Conservation (phyloP, 2,329 filamentous ascomycete genomes). For the Verticillium isaacii region DNA sequence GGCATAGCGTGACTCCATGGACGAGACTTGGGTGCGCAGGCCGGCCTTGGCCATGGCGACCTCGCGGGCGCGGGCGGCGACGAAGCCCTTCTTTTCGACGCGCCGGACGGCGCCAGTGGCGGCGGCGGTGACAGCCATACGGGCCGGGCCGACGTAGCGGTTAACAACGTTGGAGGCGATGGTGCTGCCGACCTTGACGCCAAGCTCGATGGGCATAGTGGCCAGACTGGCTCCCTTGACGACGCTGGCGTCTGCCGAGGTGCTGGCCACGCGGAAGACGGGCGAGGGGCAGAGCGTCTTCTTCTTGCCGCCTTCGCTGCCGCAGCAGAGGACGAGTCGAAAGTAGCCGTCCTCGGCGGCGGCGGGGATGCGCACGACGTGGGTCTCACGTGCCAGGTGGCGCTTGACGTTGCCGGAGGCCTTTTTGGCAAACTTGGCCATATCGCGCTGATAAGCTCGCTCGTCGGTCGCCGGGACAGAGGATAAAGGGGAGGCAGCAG, state of each 20-base stretch:
- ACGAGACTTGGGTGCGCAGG: conserved; percentile 23
- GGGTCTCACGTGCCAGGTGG: conserved; percentile 57
- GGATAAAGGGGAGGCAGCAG: conserved; percentile 34
- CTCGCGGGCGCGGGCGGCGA: conserved; percentile 14
- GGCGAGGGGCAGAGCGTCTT: conserved; percentile 61
- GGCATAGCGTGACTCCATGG: conserved; percentile 31
- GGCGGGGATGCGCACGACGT: conserved; percentile 59
- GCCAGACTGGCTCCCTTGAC: conserved; percentile 60
- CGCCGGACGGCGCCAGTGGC: conserved; percentile 8
- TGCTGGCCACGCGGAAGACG: conserved; percentile 64
- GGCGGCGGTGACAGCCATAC: conserved; percentile 24
- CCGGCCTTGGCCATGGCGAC: conserved; percentile 17
- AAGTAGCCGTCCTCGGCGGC: conserved; percentile 64
- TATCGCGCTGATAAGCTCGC: conserved; percentile 63
- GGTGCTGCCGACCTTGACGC: conserved; percentile 50
- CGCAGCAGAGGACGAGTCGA: conserved; percentile 58
- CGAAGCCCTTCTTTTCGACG: conserved; percentile 20
- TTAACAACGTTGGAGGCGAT: conserved; percentile 40
- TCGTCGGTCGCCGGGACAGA: conserved; percentile 55
- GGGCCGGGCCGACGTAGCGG: conserved; percentile 29
- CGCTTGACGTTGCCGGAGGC: conserved; percentile 36
- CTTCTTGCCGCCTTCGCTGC: conserved; percentile 33
- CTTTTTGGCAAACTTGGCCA: conserved; percentile 58
- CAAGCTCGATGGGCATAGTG: conserved; percentile 62
- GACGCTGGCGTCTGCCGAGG: conserved; percentile 55